Evolutionary conservation across 1,284 basidiomycete genomes (phyloP), one percentile per base, ranked within the genome.

Genomic region (Ganoderma lingzhi): DNA sequence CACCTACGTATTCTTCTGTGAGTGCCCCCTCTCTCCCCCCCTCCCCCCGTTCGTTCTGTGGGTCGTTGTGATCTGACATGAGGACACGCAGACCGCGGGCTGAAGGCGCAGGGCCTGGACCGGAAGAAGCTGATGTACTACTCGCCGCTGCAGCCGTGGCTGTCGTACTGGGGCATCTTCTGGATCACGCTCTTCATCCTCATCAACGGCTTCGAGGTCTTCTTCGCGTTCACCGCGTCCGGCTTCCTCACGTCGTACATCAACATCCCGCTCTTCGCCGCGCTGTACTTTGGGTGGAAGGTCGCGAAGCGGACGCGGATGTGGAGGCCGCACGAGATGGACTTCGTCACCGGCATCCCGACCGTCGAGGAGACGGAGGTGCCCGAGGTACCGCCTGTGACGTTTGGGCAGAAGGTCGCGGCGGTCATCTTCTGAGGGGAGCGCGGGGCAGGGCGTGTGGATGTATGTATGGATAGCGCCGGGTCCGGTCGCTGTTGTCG

Each of bases 1-100:
- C 53, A 90, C 92, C 2, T 95, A 93, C 80, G 77, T 93, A 64
- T 88, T 86, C 80, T 96, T 94, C 87, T 88, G 88, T 89, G 72
- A 63, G 80, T 74, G 70, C 63, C 6, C 23, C 39, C 17, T 56
- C 23, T 6, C 17, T 10, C 42, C 15, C 12, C 15, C 19, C 42
- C 15, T n/a, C 17, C 19, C 19, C 17, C 19, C 8, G n/a, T n/a
- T 44, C 15, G 15, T 19, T 17, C 41, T 12, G 41, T 61, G 42
- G 44, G 41, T 10, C 19, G 45, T 23, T 6, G 19, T 9, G 30
- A 17, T 30, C 60, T 66, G n/a, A 61, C 35, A 35, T 65, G n/a
- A 28, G 65, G 82, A 84, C 83, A 68, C 81, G 80, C 77, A 78
- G 78, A 89, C 80, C 84, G 86, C 73, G 92, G 90, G 30, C 78